A percentile compares a stretch with the other conserved stretches of the same genome.
Conservation (phyloP, 1,139 yeast genomes). For the Geotrichum carabidarum region DNA sequence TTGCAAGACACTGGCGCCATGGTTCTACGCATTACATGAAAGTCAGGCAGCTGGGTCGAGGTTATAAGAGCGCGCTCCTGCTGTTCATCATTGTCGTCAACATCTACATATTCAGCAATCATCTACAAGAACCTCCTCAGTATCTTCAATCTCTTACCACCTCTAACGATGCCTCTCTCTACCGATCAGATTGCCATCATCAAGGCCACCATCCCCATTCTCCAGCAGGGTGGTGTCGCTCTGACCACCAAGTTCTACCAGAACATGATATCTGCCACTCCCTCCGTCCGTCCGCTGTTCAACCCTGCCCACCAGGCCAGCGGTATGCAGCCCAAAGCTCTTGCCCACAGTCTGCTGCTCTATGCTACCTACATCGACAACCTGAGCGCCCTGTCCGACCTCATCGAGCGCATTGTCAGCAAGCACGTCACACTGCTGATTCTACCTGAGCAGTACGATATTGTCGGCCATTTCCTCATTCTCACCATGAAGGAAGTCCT, state of each 20-base stretch:
- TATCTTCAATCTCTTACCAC: not conserved
- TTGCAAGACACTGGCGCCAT: too few relatives aligned
- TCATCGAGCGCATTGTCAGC: constrained; percentile 56
- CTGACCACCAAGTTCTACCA: constrained; percentile 53
- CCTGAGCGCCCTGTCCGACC: constrained; percentile 48
- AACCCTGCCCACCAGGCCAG: constrained; percentile 55
- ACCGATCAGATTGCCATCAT: constrained; percentile 41
- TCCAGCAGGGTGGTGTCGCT: constrained; percentile 52
- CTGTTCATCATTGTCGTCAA: too few relatives aligned
- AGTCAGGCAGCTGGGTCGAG: too few relatives aligned
- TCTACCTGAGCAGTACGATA: constrained; percentile 58
- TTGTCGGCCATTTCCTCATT: constrained; percentile 55
- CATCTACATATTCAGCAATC: too few relatives aligned
- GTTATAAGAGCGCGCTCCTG: too few relatives aligned
- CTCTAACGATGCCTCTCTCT: constrained; percentile 24
- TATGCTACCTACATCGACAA: constrained; percentile 64
- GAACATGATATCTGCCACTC: constrained; percentile 50
- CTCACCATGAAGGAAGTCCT: constrained; percentile 51
- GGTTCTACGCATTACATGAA: too few relatives aligned
- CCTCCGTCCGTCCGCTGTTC: constrained; percentile 55
- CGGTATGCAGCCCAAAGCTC: constrained; percentile 57
- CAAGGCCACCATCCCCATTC: constrained; percentile 54
- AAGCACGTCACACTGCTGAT: constrained; percentile 65
- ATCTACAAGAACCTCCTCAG: too few relatives aligned
- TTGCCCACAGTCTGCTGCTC: constrained; percentile 57